Base-by-base conservation (phyloP, 345 rosid genomes). In the Litchi chinensis region DNA sequence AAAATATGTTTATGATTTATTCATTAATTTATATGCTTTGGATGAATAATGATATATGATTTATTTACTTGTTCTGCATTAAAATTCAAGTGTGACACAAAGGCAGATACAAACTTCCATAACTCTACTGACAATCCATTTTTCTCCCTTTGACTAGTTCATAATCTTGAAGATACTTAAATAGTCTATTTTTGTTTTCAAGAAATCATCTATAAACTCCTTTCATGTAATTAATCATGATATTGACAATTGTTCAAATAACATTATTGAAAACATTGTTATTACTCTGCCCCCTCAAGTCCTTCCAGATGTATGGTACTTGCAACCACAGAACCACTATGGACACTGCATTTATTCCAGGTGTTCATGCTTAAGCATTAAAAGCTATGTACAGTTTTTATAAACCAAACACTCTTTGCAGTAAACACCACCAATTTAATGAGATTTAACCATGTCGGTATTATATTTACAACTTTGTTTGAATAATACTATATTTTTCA, bases 21-120 rank as follows among this genome's bases (percentile, higher is more conserved):
- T 75, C 66, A 64, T 75, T 63, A 62, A 62, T 40, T 62, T 16
- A 63, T 41, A 43, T 71, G 21, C 26, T 54, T 52, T 50, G 43
- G 22, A 71, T 48, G 13, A 15, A 8, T 48, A 21, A 57, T 57
- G 22, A 57, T 57, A 18, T n/a, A 57, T 57, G 63, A 19, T 57
- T 19, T 57, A n/a, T 57, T n/a, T 57, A 8, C 9, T 50, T 50
- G 37, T 32, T 32, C 37, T 50, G 56, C 56, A 11, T 50, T 50
- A 13, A 50, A 50, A 13, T 50, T 50, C 56, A 13, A 50, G 18
- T 50, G 19, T 50, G 18, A 50, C 59, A 54, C 59, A 54, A 54
- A 54, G 1, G 8, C n/a, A 54, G 59, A 60, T 60, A 60, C 65
- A 60, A 60, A 9, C 28, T n/a, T 60, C 65, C 10, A 60, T 18